These are phyloP conservation scores for Mycosarcoma mackinlayi DNA, from an alignment of 1,284 basidiomycete genomes.

Conservation along the genomic window DNA sequence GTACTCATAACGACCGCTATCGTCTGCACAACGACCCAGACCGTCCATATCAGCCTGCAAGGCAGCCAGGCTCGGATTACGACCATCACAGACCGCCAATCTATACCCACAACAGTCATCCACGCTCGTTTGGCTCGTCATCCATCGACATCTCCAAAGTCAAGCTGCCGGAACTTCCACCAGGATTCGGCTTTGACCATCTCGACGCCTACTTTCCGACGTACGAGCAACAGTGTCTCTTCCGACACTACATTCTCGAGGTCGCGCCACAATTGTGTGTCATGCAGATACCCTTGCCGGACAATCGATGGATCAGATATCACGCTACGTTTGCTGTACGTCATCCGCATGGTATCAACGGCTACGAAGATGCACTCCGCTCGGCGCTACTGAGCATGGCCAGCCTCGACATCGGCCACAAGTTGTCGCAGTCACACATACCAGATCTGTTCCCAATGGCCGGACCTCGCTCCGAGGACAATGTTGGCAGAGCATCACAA, in stretches of 20 bases:
- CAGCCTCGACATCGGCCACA: constrained; percentile 43
- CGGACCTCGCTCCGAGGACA: constrained; percentile 5
- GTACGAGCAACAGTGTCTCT: constrained; percentile 41
- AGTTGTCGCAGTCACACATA: constrained; percentile 33
- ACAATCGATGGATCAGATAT: constrained; percentile 45
- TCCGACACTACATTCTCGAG: constrained; percentile 44
- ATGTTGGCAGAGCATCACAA: no score
- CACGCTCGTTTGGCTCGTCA: constrained; percentile 11
- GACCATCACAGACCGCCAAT: constrained; percentile 28
- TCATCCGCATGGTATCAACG: constrained; percentile 32
- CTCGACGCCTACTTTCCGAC: constrained; percentile 45
- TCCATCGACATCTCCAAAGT: constrained; percentile 36
- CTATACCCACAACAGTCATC: background rate
- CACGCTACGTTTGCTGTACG: constrained; percentile 39
- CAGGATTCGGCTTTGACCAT: constrained; percentile 41
- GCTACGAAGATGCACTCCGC: constrained; percentile 42
- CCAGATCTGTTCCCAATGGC: constrained; percentile 27
- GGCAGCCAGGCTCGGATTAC: constrained; percentile 11
- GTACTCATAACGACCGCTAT: constrained; percentile 26
- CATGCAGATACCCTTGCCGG: constrained; percentile 29
- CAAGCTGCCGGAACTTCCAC: constrained; percentile 32
- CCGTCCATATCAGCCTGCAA: background rate
- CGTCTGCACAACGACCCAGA: background rate
- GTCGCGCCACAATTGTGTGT: constrained; percentile 44
- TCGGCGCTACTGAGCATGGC: constrained; percentile 43